Evolutionary conservation across 371 early-diverging fungal species (phyloP).

Genomic region (Mortierella sp.): DNA sequence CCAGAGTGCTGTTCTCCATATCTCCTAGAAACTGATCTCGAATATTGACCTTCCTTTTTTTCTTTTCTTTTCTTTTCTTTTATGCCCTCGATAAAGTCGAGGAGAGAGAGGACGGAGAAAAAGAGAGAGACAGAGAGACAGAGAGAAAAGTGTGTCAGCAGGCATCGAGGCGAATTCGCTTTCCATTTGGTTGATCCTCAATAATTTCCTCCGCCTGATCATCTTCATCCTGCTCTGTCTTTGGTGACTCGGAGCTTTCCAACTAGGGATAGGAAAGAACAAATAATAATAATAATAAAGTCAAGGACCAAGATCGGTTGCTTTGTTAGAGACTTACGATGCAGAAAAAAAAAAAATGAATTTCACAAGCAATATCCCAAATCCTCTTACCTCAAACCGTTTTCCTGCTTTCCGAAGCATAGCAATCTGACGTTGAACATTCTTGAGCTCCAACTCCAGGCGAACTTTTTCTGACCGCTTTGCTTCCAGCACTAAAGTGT

Average conservation of each 20-base stretch:
- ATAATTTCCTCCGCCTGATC: slow-evolving; percentile 34
- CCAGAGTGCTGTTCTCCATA: too few species aligned
- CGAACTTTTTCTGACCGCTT: slow-evolving; percentile 64
- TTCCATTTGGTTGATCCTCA: slow-evolving; percentile 46
- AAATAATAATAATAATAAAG: not conserved
- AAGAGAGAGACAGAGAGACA: not conserved
- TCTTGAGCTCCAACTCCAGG: slow-evolving; percentile 60
- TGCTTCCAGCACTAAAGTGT: slow-evolving; percentile 58
- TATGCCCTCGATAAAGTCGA: not conserved
- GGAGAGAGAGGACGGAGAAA: not conserved
- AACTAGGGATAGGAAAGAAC: slow-evolving; percentile 21
- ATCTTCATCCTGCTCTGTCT: slow-evolving; percentile 41
- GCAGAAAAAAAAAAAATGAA: not conserved
- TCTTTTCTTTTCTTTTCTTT: too few species aligned
- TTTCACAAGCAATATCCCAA: not conserved
- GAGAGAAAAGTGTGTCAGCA: not conserved
- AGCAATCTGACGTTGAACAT: slow-evolving; percentile 56
- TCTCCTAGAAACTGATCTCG: too few species aligned
- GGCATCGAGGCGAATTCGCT: slow-evolving; percentile 40
- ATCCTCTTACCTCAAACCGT: slow-evolving; percentile 19
- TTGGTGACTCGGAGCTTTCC: slow-evolving; percentile 48
- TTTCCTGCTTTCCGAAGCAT: slow-evolving; percentile 48
- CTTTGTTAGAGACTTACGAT: not conserved
- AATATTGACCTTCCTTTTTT: too few species aligned
- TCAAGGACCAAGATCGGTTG: too few species aligned